These are phyloP conservation scores for Agrocybe praecox DNA, from an alignment of 768 basidiomycete genomes.

Conservation along the genomic window DNA sequence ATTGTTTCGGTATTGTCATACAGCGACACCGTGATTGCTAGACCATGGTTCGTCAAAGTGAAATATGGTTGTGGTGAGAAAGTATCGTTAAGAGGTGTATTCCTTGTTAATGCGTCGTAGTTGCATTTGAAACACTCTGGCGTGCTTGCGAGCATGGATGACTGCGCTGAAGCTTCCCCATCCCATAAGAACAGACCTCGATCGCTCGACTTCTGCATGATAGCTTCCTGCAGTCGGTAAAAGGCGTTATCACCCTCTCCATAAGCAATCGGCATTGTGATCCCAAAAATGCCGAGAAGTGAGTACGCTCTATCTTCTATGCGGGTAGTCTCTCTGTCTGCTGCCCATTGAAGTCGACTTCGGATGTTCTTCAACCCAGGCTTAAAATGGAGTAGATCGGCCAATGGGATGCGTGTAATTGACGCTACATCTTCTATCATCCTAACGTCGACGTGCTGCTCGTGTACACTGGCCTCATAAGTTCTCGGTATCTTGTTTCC, in stretches of 20 bases:
- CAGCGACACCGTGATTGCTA: too few species aligned
- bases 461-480: too few species aligned
- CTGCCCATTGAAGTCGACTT: background rate
- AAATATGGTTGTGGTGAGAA: too few species aligned
- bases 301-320: conserved; percentile 8
- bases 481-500: too few species aligned
- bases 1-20: too few species aligned
- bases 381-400: background rate
- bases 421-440: background rate
- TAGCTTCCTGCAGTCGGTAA: background rate
- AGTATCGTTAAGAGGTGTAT: too few species aligned
- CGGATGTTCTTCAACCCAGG: background rate
- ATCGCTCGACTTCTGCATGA: background rate
- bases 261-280: conserved; percentile 5
- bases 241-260: conserved; percentile 9
- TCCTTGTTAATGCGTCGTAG: background rate
- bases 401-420: background rate
- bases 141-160: background rate
- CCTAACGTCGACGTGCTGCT: background rate
- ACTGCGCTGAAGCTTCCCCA: background rate
- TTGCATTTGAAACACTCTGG: background rate
- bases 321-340: conserved; percentile 3
- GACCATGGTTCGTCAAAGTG: too few species aligned
- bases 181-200: background rate
- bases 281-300: conserved; percentile 5